A percentile compares a stretch with the other conserved stretches of the same genome.
phyloP scores from a whole-genome alignment of 169 alveolate genomes.

The Ichthyophthirius multifiliis region DNA sequence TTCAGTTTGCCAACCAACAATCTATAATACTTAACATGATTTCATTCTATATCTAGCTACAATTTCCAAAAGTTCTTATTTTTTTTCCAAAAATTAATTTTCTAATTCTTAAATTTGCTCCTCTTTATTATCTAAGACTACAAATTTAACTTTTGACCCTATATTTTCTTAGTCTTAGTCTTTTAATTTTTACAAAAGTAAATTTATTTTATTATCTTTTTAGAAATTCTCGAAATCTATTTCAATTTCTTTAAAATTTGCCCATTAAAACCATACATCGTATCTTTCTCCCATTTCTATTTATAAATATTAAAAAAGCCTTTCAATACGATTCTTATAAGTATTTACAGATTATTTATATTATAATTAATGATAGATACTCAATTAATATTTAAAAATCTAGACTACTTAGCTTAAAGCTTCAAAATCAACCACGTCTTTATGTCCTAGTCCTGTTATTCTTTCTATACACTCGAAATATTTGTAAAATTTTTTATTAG shows the following conservation, averaged over 20 bases:
- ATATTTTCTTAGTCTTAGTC: not conserved
- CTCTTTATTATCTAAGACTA: not conserved
- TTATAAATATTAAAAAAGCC: constrained; percentile 15
- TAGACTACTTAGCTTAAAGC: not conserved
- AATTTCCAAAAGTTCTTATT: not conserved
- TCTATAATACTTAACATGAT: constrained; percentile 15
- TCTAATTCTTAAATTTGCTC: not conserved
- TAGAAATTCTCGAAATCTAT: not conserved
- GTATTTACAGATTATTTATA: not conserved
- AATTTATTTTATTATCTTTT: not conserved
- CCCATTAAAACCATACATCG: constrained; percentile 34
- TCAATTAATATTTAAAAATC: constrained; percentile 18
- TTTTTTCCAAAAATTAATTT: not conserved
- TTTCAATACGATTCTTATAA: constrained; percentile 9
- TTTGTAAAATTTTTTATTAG: constrained; percentile 28
- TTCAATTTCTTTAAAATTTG: constrained; percentile 8
- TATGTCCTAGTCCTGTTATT: constrained; percentile 1
- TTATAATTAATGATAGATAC: not conserved
- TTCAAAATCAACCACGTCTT: constrained; percentile 15
- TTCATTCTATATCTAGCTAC: constrained; percentile 29
- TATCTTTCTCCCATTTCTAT: constrained; percentile 27
- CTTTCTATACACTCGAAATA: constrained; percentile 34
- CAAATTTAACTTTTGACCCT: not conserved
- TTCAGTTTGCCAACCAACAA: constrained; percentile 28
- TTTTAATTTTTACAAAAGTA: not conserved